Conservation (phyloP, 73 alveolate species). For the Paramecium primaurelia region DNA sequence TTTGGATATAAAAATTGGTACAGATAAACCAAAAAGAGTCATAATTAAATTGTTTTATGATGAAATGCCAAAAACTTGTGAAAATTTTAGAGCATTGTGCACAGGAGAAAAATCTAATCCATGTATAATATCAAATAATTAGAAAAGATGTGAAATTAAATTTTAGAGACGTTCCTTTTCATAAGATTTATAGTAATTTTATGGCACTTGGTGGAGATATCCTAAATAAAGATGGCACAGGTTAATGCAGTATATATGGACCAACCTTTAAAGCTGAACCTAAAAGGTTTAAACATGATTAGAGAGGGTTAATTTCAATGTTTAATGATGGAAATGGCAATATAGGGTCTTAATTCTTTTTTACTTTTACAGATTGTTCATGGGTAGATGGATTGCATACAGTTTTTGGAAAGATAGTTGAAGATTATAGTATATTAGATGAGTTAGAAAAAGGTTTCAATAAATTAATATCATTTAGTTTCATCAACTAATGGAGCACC, state of each 20-base stretch:
- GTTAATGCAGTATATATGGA: conserved; percentile 12
- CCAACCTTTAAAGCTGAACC: conserved; percentile 38
- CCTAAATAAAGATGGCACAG: conserved; percentile 44
- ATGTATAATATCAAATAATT: neutral
- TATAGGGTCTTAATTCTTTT: conserved; percentile 34
- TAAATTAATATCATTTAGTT: neutral
- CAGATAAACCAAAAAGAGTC: conserved; percentile 57
- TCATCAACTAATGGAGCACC: conserved; percentile 35
- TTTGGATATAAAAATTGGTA: conserved; percentile 17
- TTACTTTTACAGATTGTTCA: conserved; percentile 46
- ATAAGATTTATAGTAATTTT: conserved; percentile 76
- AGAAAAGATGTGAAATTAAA: conserved; percentile 69
- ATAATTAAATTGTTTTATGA: conserved; percentile 78
- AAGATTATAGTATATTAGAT: conserved; percentile 12
- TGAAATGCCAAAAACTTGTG: conserved; percentile 85
- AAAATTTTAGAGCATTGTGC: conserved; percentile 90
- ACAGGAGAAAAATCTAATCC: conserved; percentile 81
- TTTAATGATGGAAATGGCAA: conserved; percentile 1
- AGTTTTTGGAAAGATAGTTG: conserved; percentile 27
- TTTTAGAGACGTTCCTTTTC: conserved; percentile 74
- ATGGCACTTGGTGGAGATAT: conserved; percentile 79
- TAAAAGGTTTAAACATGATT: neutral
- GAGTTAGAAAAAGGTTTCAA: conserved; percentile 4
- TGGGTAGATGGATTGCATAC: conserved; percentile 47
- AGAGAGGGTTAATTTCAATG: conserved; percentile 37